phyloP scores from a whole-genome alignment of 2,329 filamentous ascomycete species.

The Pseudogymnoascus pannorum region DNA sequence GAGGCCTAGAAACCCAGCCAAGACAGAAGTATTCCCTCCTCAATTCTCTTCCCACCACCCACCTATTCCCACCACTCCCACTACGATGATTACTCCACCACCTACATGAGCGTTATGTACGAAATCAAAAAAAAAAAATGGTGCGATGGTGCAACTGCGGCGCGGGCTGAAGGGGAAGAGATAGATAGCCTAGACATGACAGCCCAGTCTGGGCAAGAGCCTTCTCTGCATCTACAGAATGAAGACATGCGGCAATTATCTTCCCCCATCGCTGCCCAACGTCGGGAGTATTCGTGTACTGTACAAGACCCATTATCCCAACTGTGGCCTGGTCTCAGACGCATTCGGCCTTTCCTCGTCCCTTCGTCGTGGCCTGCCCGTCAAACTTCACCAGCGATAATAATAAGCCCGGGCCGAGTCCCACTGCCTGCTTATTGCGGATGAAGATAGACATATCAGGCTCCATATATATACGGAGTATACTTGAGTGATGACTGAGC shows the following conservation, averaged over 20 bases:
- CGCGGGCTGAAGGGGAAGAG: not conserved
- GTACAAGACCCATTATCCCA: not conserved
- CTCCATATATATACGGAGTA: not conserved
- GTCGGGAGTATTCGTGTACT: constrained; percentile 3
- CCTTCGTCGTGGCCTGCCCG: not conserved
- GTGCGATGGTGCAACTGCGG: not conserved
- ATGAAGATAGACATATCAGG: not conserved
- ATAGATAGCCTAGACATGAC: not conserved
- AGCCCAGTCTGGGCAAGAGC: not conserved
- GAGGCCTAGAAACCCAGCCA: constrained; percentile 2
- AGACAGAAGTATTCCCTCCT: not conserved
- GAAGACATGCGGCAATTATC: not conserved
- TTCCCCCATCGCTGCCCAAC: not conserved
- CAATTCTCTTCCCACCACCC: not conserved
- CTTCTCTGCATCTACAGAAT: not conserved
- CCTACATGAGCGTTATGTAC: not conserved
- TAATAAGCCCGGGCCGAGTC: not conserved
- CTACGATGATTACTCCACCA: not conserved
- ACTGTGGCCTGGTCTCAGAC: not conserved
- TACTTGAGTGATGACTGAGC: not conserved
- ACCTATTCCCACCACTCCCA: not conserved
- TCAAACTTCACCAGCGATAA: not conserved
- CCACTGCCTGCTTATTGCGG: not conserved
- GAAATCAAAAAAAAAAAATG: too few relatives aligned
- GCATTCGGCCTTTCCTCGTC: not conserved